These are phyloP conservation scores for Beverwykella pulmonaria DNA, from an alignment of 495 filamentous ascomycete genomes.

Conservation along the genomic window DNA sequence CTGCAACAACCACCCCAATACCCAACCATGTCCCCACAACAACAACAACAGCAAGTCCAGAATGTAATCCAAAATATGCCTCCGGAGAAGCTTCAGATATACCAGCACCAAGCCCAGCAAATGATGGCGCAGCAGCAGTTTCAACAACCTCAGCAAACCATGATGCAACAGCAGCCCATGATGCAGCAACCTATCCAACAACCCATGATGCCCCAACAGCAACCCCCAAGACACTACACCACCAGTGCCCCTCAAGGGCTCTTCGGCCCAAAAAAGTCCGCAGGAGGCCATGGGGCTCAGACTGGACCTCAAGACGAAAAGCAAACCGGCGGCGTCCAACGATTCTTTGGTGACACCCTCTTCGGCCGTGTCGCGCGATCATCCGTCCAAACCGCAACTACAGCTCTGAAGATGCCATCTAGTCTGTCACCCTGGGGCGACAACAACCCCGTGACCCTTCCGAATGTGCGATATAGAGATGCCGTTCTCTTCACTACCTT, in stretches of 20 bases:
- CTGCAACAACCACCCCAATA: conserved; percentile 31
- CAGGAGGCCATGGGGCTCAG: conserved; percentile 6
- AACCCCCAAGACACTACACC: conserved; percentile 20
- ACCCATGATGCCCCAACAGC: conserved; percentile 13
- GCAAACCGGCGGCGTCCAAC: conserved; percentile 42
- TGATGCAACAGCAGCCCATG: conserved; percentile 22
- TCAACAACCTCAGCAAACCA: conserved; percentile 25
- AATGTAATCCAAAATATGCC: conserved; percentile 35
- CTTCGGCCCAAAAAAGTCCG: conserved; percentile 21
- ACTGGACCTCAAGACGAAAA: conserved; percentile 42
- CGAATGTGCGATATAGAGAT: conserved; percentile 49
- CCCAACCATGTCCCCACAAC: conserved; percentile 25
- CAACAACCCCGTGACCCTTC: conserved; percentile 50
- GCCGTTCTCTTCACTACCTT: conserved; percentile 50
- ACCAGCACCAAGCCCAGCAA: conserved; percentile 36
- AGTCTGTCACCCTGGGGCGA: conserved; percentile 49
- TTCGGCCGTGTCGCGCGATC: conserved; percentile 47
- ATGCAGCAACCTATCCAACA: conserved; percentile 24
- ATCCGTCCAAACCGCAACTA: conserved; percentile 44
- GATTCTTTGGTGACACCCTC: conserved; percentile 48
- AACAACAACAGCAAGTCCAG: conserved; percentile 38
- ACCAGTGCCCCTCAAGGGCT: conserved; percentile 18
- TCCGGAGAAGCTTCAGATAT: conserved; percentile 35
- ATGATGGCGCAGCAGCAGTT: conserved; percentile 23
- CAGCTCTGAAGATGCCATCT: conserved; percentile 44